Evolutionary conservation across 805 yeast species (phyloP), one percentile per base, ranked within the genome.

Genomic region (Henningerozyma blattae): DNA sequence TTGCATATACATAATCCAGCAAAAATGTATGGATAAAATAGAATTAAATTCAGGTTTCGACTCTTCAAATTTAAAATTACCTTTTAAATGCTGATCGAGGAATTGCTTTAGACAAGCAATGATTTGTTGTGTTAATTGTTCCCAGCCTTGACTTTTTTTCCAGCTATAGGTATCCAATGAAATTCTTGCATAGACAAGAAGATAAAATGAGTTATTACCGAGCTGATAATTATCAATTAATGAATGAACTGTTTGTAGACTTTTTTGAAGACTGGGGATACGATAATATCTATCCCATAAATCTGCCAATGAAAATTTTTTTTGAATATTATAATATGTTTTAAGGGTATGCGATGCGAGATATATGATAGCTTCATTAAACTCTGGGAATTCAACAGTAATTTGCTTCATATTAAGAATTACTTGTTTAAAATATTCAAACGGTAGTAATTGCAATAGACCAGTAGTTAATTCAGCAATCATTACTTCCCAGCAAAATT

Each of bases 241-340:
- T 12, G 5, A 12, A 12, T 24, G 10, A 9, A 24, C 27, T 24
- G 27, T 24, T 24, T 24, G 15, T 6, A 8, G 10, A 24, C 27
- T 12, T 12, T 12, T 9, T 24, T 24, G 7, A 12, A 24, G n/a
- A 17, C 33, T 28, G 16, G 44, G 44, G 10, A 41, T 35, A n/a
- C 39, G 25, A 1, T 35, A 33, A 22, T 27, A 34, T 8, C 37
- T 37, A 36, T 41, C 42, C 44, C 44, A 41, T 13, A 35, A 19
- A 12, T 22, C 14, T 3, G 38, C 30, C 13, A 35, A 26, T 15
- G 28, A 28, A 4, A 27, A 15, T 13, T 27, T 17, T 17, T 34
- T 34, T 14, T 33, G 18, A 22, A 27, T 31, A 9, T 30, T 16
- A 22, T 41, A 38, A 4, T 28, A 15, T 26, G 35, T 28, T 30